Percentiles rank a stretch among this genome's conserved stretches.
Conservation (phyloP, 2,329 filamentous ascomycete species). For the Ophiostoma ulmi region DNA sequence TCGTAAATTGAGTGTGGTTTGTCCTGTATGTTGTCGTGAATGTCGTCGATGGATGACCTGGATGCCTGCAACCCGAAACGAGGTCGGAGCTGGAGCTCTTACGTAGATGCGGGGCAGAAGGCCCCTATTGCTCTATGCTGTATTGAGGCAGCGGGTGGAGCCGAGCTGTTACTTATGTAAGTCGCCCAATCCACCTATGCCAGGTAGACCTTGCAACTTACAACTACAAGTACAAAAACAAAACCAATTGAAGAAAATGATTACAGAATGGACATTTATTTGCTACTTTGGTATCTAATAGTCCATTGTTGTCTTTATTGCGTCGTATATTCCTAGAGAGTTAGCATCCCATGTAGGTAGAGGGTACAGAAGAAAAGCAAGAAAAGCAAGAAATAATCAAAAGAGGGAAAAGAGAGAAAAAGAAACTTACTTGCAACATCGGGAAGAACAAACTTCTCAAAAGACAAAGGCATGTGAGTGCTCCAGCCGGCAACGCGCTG, state of each 20-base stretch:
- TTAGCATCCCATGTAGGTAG: not conserved
- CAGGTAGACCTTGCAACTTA: not conserved
- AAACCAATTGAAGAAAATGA: not conserved
- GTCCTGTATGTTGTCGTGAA: no score
- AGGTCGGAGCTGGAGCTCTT: not conserved
- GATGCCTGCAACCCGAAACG: not conserved
- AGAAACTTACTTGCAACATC: slow-evolving; percentile 74
- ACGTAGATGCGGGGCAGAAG: slow-evolving; percentile 14
- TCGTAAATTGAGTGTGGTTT: no score
- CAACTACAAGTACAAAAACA: not conserved
- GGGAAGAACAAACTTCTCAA: slow-evolving; percentile 75
- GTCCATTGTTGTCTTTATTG: slow-evolving; percentile 57
- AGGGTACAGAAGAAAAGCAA: not conserved
- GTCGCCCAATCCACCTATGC: not conserved
- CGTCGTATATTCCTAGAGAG: slow-evolving; percentile 61
- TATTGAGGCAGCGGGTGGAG: slow-evolving; percentile 7
- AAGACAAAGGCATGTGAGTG: slow-evolving; percentile 73
- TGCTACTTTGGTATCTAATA: slow-evolving; percentile 43
- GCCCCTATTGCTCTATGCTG: slow-evolving; percentile 10
- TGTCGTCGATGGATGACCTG: not conserved
- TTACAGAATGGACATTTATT: not conserved
- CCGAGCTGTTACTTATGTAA: slow-evolving; percentile 6
- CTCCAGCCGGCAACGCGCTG: slow-evolving; percentile 84
- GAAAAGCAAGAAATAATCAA: not conserved
- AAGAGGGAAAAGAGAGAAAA: not conserved